Base-by-base conservation (phyloP, 2,329 filamentous ascomycete genomes). In the Penicillium concentricum region DNA sequence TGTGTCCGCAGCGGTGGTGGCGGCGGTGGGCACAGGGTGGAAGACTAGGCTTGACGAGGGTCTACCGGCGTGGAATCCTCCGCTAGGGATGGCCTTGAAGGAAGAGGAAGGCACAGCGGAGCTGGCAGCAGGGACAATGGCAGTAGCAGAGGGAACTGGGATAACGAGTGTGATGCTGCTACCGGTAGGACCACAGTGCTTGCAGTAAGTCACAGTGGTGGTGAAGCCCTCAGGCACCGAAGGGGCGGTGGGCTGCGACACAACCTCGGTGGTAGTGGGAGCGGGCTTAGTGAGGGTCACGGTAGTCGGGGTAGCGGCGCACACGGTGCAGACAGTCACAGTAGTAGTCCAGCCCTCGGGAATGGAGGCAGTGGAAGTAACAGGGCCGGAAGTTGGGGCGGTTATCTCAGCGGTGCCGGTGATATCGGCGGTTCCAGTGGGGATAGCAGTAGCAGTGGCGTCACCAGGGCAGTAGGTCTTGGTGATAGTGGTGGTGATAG, bases 261-360 rank as follows among this genome's bases (percentile, higher is more conserved):
- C 54, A n/a, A 44, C 48, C 44, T 48, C 50, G 15, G 56, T 54
- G 4, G 61, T 32, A 16, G 59, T 54, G n/a, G 60, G 18, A 71
- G 52, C 38, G 30, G 52, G 52, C 52, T 43, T 42, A 30, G 72
- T 75, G 30, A 75, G 67, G 28, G 72, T 72, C 43, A 76, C 74
- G 2, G 72, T 74, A 3, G 74, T 75, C 9, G 74, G 71, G 10
- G 66, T 74, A 9, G 69, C 59, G 12, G 70, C 74, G 57, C 76
- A 77, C 13, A 70, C 66, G 7, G 68, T 71, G 67, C 74, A 77
- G 30, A 74, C 68, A 5, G 75, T 75, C 30, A 76, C 72, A 13
- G 71, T 76, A 6, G 75, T 76, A 12, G 71, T 75, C 70, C 74
- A 77, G 43, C 70, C 74, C 46, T 67, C 67, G 5, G 73, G 72